phyloP scores from a whole-genome alignment of 495 filamentous ascomycete genomes.

The Penicillium chermesinum region DNA sequence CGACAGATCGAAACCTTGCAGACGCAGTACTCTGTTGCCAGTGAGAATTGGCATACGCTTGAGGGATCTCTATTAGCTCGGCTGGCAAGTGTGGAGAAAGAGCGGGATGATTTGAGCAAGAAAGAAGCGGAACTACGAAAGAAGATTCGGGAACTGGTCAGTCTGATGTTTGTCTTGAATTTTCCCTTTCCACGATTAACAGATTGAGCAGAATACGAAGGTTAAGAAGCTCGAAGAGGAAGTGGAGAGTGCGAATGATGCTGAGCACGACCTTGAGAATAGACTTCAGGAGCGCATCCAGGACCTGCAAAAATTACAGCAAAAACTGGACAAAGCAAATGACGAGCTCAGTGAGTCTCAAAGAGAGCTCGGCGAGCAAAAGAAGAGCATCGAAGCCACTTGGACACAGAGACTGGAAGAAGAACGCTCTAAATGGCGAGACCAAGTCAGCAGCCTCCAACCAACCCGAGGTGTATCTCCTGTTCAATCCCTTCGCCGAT shows the following conservation, averaged over 20 bases:
- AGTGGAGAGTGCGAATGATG: constrained; percentile 63
- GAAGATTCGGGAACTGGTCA: constrained; percentile 81
- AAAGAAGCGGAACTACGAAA: constrained; percentile 79
- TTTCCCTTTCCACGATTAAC: constrained; percentile 8
- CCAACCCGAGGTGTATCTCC: constrained; percentile 47
- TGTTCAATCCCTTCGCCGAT: constrained; percentile 40
- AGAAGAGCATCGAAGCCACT: constrained; percentile 58
- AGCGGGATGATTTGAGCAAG: constrained; percentile 78
- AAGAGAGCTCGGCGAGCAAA: constrained; percentile 64
- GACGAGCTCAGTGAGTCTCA: constrained; percentile 54
- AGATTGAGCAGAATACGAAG: constrained; percentile 56
- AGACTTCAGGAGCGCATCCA: constrained; percentile 54
- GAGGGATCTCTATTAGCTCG: constrained; percentile 75
- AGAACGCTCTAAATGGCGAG: constrained; percentile 70
- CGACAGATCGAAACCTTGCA: constrained; percentile 94
- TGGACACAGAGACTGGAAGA: constrained; percentile 61
- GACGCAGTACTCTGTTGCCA: constrained; percentile 89
- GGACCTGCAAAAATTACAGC: constrained; percentile 59
- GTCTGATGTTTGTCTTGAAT: constrained; percentile 13
- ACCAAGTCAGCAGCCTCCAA: constrained; percentile 47
- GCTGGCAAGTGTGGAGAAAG: constrained; percentile 73
- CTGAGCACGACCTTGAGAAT: constrained; percentile 54
- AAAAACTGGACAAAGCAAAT: constrained; percentile 60
- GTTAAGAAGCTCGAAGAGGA: constrained; percentile 77
- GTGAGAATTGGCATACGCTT: constrained; percentile 96